Evolutionary conservation across 2,329 filamentous ascomycete species (phyloP), one percentile per base, ranked within the genome.

Genomic region (Phyllosticta citriasiana): DNA sequence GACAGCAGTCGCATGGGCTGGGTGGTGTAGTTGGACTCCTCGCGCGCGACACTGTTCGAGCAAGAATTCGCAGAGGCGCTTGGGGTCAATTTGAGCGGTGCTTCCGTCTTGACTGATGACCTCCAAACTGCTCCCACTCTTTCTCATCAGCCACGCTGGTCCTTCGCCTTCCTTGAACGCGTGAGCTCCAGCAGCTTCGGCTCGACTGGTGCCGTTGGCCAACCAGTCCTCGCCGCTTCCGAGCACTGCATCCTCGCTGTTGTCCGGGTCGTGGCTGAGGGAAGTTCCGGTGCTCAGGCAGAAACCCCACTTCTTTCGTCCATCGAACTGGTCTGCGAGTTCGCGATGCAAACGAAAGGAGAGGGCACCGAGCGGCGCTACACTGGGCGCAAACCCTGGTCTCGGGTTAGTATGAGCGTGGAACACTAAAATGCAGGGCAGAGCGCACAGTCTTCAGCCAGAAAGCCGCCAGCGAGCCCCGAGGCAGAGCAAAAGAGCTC

Each of bases 401-500:
- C 65, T 19, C 24, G 27, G 22, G 59, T 57, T 30, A 63, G 62
- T 26, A 35, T 35, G 35, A 33, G 50, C 50, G 51, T 25, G 25
- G 6, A 51, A 27, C 58, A n/a, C 6, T 19, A 3, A 4, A 47
- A 12, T 14, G 47, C 50, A 19, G n/a, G 35, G 33, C 10, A n/a
- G n/a, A 25, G 22, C 55, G 19, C 68, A 77, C 88, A 92, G 71
- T 92, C 86, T 35, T 78, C 79, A 0, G 88, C 88, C 8, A 92
- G 69, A 68, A 92, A 93, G 0, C 89, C 88, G 19, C 81, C 89
- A 0, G 88, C 87, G 65, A 83, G 85, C 1, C 89, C 88, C 2
- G 87, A 91, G 0, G 89, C 88, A 30, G 86, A 89, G 10, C 83
- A 80, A 72, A 92, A 90, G 33, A 92, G 79, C 64, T 83, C 71